phyloP scores from a whole-genome alignment of 352 stramenopile genomes.

The Globisporangium alternatum region DNA sequence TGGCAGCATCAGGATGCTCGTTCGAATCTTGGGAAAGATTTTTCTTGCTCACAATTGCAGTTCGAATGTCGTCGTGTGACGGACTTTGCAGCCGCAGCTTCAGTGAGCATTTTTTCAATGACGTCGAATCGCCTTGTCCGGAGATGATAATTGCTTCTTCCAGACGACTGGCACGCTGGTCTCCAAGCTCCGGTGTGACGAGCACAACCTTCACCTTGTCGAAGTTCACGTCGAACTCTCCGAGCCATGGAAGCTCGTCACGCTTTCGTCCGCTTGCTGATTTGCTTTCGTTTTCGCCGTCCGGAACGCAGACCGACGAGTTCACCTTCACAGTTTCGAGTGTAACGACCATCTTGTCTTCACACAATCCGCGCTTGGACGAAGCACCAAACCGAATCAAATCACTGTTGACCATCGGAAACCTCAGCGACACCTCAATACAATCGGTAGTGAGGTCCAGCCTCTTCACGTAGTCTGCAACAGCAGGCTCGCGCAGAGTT shows the following conservation, averaged over 20 bases:
- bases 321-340: slow-evolving; percentile 61
- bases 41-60: slow-evolving; percentile 54
- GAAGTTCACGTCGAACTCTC: slow-evolving; percentile 64
- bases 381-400: slow-evolving; percentile 77
- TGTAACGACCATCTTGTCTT: slow-evolving; percentile 74
- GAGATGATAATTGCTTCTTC: slow-evolving; percentile 47
- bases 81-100: slow-evolving; percentile 48
- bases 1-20: slow-evolving; percentile 43
- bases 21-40: slow-evolving; percentile 68
- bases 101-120: slow-evolving; percentile 38
- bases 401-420: slow-evolving; percentile 84
- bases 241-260: slow-evolving; percentile 51
- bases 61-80: slow-evolving; percentile 42
- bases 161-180: slow-evolving; percentile 45
- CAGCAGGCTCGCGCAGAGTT: neutral
- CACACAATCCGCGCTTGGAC: slow-evolving; percentile 73
- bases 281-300: slow-evolving; percentile 12
- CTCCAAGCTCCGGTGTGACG: slow-evolving; percentile 44
- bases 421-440: slow-evolving; percentile 67
- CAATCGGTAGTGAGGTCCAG: slow-evolving; percentile 74
- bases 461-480: slow-evolving; percentile 41
- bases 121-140: slow-evolving; percentile 31
- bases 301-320: slow-evolving; percentile 19
- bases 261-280: slow-evolving; percentile 7
- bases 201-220: slow-evolving; percentile 45